Evolutionary conservation across 441 rosid genomes (phyloP).

Genomic region (Viola pubescens): DNA sequence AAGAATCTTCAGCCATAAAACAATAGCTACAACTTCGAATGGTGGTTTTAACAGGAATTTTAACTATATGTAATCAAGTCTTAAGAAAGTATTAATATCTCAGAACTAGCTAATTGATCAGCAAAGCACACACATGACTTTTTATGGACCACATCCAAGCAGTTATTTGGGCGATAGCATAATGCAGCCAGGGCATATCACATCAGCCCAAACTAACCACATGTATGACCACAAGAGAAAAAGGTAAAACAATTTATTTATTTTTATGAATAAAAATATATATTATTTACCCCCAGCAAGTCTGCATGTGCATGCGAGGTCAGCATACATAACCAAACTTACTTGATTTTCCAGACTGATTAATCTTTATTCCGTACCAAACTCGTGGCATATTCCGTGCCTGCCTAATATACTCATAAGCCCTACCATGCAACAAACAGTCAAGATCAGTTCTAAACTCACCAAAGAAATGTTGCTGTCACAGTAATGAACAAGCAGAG

Average conservation of each 20-base stretch:
- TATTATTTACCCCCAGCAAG: neutral
- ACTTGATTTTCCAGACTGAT: constrained; percentile 78
- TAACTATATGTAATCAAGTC: neutral
- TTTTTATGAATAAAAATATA: too few species aligned
- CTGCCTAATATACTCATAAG: constrained; percentile 63
- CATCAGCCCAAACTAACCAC: neutral
- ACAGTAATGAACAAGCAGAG: constrained; percentile 6
- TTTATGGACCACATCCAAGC: neutral
- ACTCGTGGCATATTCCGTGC: constrained; percentile 50
- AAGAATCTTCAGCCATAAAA: constrained; percentile 2
- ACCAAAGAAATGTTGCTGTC: constrained; percentile 15
- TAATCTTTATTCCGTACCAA: constrained; percentile 66
- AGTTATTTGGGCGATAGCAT: neutral
- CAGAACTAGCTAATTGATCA: neutral
- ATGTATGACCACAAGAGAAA: too few species aligned
- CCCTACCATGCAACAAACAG: constrained; percentile 43
- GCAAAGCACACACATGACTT: too few species aligned
- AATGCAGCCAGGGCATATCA: neutral
- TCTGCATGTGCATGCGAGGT: neutral
- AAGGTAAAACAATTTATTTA: too few species aligned
- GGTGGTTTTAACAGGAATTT: too few species aligned
- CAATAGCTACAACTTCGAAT: neutral
- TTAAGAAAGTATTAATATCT: neutral
- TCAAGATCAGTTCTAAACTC: constrained; percentile 20
- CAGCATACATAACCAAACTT: constrained; percentile 23